Conservation (phyloP, 2,329 filamentous ascomycete species). For the Aspergillus hiratsukae region DNA sequence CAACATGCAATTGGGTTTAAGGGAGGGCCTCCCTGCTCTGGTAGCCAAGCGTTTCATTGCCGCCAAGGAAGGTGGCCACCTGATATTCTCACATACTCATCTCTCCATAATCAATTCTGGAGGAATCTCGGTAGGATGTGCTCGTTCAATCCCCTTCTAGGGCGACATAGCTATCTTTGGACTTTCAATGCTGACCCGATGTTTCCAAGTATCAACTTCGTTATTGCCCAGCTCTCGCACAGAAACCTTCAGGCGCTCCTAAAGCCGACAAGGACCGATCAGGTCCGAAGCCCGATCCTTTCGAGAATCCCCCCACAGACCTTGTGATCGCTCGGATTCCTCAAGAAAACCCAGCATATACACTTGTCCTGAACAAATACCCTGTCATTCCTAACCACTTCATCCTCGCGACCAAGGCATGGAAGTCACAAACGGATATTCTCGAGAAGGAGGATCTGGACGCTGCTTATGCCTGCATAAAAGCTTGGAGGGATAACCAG, state of each 20-base stretch:
- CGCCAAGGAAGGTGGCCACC: constrained; percentile 33
- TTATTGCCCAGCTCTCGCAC: constrained; percentile 46
- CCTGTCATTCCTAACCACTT: constrained; percentile 48
- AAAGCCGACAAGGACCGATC: constrained; percentile 17
- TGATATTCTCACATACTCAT: constrained; percentile 39
- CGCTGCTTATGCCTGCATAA: constrained; percentile 39
- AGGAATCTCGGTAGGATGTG: constrained; percentile 30
- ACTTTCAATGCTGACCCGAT: background rate
- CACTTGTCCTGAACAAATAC: constrained; percentile 46
- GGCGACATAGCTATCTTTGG: background rate
- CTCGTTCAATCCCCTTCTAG: background rate
- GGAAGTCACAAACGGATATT: constrained; percentile 41
- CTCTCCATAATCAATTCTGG: constrained; percentile 32
- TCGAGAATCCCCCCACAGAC: constrained; percentile 40
- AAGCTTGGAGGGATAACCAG: constrained; percentile 31
- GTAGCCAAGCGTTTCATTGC: constrained; percentile 32
- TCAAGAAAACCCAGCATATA: constrained; percentile 30
- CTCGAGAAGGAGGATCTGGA: constrained; percentile 41
- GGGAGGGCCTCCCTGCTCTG: constrained; percentile 32
- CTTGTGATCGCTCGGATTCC: constrained; percentile 41
- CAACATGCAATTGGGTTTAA: constrained; percentile 34
- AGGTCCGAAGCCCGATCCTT: constrained; percentile 39
- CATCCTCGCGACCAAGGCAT: constrained; percentile 44
- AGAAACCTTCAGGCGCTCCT: constrained; percentile 35
- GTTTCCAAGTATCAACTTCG: constrained; percentile 42